Conservation (phyloP, 2,329 filamentous ascomycete genomes). For the Plectosphaerella cucumerina region DNA sequence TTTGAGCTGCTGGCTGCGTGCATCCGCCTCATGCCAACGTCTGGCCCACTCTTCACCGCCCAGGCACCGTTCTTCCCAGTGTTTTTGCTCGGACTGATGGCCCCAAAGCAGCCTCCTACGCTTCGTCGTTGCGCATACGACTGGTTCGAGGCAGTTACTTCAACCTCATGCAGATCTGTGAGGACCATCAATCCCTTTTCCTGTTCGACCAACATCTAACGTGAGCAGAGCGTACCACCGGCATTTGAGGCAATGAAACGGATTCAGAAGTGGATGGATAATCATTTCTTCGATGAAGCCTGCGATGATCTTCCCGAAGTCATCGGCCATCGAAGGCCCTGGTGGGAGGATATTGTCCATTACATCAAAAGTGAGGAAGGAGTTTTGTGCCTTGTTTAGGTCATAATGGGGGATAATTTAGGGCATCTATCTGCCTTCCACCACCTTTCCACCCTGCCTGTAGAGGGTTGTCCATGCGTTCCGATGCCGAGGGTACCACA, state of each 20-base stretch:
- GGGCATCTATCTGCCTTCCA: too few relatives aligned
- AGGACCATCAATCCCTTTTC: slow-evolving; percentile 16
- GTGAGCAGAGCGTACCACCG: slow-evolving; percentile 33
- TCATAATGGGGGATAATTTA: slow-evolving; percentile 4
- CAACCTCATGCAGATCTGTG: slow-evolving; percentile 33
- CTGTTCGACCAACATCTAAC: not conserved
- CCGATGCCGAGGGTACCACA: too few relatives aligned
- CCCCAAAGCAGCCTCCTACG: slow-evolving; percentile 16
- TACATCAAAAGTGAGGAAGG: slow-evolving; percentile 26
- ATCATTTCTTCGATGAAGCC: slow-evolving; percentile 14
- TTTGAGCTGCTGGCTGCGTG: slow-evolving; percentile 28
- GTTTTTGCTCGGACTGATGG: slow-evolving; percentile 33
- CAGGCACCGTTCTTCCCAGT: slow-evolving; percentile 37
- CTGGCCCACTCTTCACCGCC: slow-evolving; percentile 33
- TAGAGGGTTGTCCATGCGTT: too few relatives aligned
- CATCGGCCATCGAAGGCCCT: slow-evolving; percentile 25
- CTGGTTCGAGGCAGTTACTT: slow-evolving; percentile 33
- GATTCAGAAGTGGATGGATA: slow-evolving; percentile 30
- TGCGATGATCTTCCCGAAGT: slow-evolving; percentile 12
- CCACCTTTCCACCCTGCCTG: too few relatives aligned
- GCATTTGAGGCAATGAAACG: slow-evolving; percentile 25
- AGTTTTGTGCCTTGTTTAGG: slow-evolving; percentile 32
- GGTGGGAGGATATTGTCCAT: slow-evolving; percentile 36
- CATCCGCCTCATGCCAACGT: slow-evolving; percentile 35
- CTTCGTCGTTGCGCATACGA: slow-evolving; percentile 22